Evolutionary conservation across 2,329 filamentous ascomycete genomes (phyloP), one percentile per base, ranked within the genome.

Genomic region (Penicillium sp.): DNA sequence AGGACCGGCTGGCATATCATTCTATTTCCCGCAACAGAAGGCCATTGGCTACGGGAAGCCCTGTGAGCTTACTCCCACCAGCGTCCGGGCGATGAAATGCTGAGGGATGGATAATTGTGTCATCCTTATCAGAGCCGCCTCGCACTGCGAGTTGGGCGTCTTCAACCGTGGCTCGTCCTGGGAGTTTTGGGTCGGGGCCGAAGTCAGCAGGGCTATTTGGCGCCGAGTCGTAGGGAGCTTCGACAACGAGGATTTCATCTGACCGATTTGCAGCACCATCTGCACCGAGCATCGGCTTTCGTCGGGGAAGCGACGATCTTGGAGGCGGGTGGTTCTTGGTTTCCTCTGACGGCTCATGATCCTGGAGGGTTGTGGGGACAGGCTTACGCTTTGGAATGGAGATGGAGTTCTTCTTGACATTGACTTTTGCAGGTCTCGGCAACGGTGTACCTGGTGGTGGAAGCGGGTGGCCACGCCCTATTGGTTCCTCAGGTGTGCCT

Each of bases 381-480:
- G 87, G 83, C 69, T 90, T 92, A n/a, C 90, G 83, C 71, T 86
- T 89, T 3, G 88, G 86, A 1, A 88, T 81, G 30, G 82, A 82
- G 62, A 82, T 85, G 17, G 84, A 81, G 52, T 83, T 85, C 49
- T 85, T 84, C 70, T 85, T 87, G 7, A 86, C 70, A 5, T 69
- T 84, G 61, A 82, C 85, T 58, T 83, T 85, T 41, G 88, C 86
- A 1, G 89, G 90, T 47, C 83, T 86, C 2, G 93, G 92, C 1
- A 96, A 82, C 3, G 93, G 92, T 49, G 85, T 88, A 2, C 92
- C 93, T 2, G 90, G 91, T 8, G 92, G 92, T 51, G 92, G 92
- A 19, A 96, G 81, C 1, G 92, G 92, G 68, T 90, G 89, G 0
- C 92, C 92, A 45, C 92, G 86, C 1, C 93, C 93, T 81, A 96